These are phyloP conservation scores for Lyophyllum semitale DNA, from an alignment of 768 basidiomycete species.

Conservation along the genomic window DNA sequence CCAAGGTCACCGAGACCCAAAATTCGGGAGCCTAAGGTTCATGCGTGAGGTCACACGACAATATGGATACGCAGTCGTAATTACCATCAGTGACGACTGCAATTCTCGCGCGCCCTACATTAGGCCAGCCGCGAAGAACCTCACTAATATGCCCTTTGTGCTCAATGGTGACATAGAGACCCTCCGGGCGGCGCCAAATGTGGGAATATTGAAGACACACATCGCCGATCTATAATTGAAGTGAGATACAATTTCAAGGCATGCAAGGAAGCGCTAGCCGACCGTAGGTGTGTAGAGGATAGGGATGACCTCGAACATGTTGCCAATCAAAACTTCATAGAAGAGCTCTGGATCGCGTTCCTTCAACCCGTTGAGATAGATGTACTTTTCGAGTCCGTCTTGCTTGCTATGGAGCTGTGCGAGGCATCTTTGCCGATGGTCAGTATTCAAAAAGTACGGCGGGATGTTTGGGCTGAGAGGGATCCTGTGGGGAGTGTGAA, in stretches of 20 bases:
- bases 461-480: conserved; percentile 34
- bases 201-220: conserved; percentile 72
- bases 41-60: conserved; percentile 2
- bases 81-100: conserved; percentile 78
- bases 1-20: conserved; percentile 63
- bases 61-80: conserved; percentile 14
- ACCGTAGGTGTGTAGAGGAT: conserved; percentile 80
- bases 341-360: conserved; percentile 65
- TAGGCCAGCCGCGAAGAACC: conserved; percentile 55
- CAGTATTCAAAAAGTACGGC: conserved; percentile 48
- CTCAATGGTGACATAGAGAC: conserved; percentile 61
- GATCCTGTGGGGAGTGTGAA: background rate
- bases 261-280: background rate
- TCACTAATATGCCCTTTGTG: conserved; percentile 66
- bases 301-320: conserved; percentile 68
- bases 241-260: conserved; percentile 10
- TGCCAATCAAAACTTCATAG: conserved; percentile 60
- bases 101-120: conserved; percentile 51
- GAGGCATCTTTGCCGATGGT: conserved; percentile 59
- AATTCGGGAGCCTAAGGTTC: conserved; percentile 58
- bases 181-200: conserved; percentile 66
- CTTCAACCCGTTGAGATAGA: conserved; percentile 67
- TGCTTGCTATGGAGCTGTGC: conserved; percentile 59
- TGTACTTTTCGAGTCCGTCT: conserved; percentile 65
- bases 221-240: conserved; percentile 54